Evolutionary conservation across 805 yeast species (phyloP), one percentile per base, ranked within the genome.

Genomic region (Debaryomyces castellii): DNA sequence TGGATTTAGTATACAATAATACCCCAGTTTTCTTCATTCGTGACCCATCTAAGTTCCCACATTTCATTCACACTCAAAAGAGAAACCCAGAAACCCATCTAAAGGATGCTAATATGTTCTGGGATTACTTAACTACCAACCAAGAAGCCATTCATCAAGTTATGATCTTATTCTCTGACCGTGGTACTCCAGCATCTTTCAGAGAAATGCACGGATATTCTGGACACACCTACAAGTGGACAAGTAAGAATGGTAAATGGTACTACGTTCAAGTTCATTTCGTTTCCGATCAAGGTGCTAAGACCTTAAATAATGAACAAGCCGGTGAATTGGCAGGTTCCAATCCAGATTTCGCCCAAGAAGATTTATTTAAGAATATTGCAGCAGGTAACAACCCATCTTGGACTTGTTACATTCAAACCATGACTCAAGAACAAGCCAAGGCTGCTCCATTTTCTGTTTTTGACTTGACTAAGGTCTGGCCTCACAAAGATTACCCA

Each of bases 401-500:
- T 1, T 89, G 96, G 96, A 87, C 91, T 30, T 81, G 80, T 51
- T 88, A 85, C 68, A 69, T 89, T 44, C 96, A 89, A 74, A 79
- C 88, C 38, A 89, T 89, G 96, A 86, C 96, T 28, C 80, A 80
- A 50, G 87, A 82, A 56, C 83, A 89, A 68, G 89, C 96, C 49
- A 78, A 84, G 66, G 68, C 81, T 49, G 79, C 80, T 41, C 85
- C 85, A 62, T 89, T 86, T 70, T 85, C 92, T 5, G 91, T 90
- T 38, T 89, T 87, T 63, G 97, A 89, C 69, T 76, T 89, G 66
- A 89, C 97, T 52, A 90, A 90, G 74, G 86, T 87, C 45, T 89
- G 97, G 97, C 89, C 96, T 28, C 95, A 89, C 63, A 73, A 71
- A 56, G 84, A 89, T 46, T 89, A 82, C 77, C 96, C 97, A 60